Conservation (phyloP, 2,329 filamentous ascomycete species). For the Aspergillus ochraceoroseus region DNA sequence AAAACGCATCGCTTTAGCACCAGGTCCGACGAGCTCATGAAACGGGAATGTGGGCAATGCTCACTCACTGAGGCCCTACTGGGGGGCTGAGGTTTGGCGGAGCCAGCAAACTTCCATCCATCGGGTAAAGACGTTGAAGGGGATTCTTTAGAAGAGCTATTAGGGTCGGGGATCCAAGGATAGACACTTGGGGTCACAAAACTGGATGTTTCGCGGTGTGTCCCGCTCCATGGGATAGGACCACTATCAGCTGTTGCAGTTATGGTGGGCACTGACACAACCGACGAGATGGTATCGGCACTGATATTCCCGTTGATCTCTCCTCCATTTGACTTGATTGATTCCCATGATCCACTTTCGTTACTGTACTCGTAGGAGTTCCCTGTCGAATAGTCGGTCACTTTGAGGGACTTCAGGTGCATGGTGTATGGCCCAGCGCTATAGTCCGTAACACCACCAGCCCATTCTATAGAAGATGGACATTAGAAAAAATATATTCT, state of each 20-base stretch:
- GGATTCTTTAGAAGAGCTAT: constrained; percentile 49
- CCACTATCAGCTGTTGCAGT: constrained; percentile 59
- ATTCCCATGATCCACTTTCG: constrained; percentile 70
- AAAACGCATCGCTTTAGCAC: constrained; percentile 26
- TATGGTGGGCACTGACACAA: constrained; percentile 54
- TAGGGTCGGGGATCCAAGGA: constrained; percentile 59
- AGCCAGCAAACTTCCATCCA: constrained; percentile 74
- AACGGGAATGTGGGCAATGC: constrained; percentile 36
- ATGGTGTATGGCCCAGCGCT: constrained; percentile 77
- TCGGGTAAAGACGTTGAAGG: constrained; percentile 57
- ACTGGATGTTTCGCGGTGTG: constrained; percentile 41
- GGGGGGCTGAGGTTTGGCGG: constrained; percentile 73
- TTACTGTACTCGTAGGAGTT: constrained; percentile 77
- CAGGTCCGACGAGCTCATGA: constrained; percentile 10
- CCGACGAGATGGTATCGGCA: constrained; percentile 39
- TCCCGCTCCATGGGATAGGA: constrained; percentile 61
- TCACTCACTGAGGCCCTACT: constrained; percentile 64
- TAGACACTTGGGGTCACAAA: constrained; percentile 57
- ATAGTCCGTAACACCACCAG: constrained; percentile 80
- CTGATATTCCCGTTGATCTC: constrained; percentile 61
- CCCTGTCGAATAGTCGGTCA: constrained; percentile 92
- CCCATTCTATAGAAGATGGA: constrained; percentile 57
- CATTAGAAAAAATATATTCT: constrained; percentile 17
- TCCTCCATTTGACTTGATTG: constrained; percentile 77
- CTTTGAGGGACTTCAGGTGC: constrained; percentile 68